Evolutionary conservation across 2,329 filamentous ascomycete genomes (phyloP), one percentile per base, ranked within the genome.

Genomic region (Trichoderma pleuroti): DNA sequence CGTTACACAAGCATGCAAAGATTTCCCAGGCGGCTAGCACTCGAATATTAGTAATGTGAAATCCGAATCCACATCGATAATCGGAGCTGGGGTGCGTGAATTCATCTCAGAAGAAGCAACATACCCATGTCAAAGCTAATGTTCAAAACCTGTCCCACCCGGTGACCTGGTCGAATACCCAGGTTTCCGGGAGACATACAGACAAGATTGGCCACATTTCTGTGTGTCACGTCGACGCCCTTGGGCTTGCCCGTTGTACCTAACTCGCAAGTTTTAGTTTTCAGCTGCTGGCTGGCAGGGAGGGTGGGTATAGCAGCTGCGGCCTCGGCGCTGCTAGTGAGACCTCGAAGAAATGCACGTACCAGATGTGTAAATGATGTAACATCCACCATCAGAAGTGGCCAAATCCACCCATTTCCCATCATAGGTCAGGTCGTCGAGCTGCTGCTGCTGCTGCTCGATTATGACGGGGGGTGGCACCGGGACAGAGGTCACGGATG

Each of bases 121-220:
- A 75, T 80, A 88, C 87, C 86, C 86, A 89, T 89, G 73, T 89
- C 87, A 72, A 89, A 90, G 56, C 85, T 86, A 57, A 90, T 84
- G 72, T 86, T 88, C 52, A 89, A 80, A 8, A 88, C 80, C 69
- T 87, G 86, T 3, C 84, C 86, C 9, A 89, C 87, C 14, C 82
- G 82, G 12, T 81, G 84, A 14, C 87, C 87, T 2, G 81, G 77
- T 12, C 74, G 77, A 64, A 89, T 85, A 4, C 83, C 84, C 18
- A 90, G 75, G 70, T 82, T 84, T 7, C 84, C 86, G 0, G 87
- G 87, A 26, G 82, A 81, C 30, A 84, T 76, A 69, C 84, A 83
- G 6, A 88, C 78, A 12, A 87, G 79, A 76, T 89, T 89, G 18
- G 84, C 82, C 21, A 88, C 85, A 73, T 87, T 87, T 42, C 77